Evolutionary conservation across 2,329 filamentous ascomycete genomes (phyloP).

Genomic region (Botrytis fragariae): DNA sequence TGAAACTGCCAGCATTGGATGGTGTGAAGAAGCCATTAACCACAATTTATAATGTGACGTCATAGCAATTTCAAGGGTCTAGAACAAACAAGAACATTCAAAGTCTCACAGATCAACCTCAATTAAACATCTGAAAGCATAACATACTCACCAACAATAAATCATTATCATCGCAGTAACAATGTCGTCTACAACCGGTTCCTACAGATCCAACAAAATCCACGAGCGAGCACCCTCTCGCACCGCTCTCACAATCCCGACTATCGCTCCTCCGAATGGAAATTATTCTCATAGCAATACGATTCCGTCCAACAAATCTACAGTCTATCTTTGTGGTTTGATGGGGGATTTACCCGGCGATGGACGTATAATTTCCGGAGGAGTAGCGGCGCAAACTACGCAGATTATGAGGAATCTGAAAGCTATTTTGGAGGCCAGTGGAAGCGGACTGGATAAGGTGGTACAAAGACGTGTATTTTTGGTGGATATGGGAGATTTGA

Average conservation of each 20-base stretch:
- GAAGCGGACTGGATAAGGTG: constrained; percentile 10
- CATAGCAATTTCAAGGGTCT: constrained; percentile 7
- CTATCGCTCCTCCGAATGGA: constrained; percentile 2
- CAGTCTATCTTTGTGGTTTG: constrained; percentile 10
- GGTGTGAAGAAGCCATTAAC: neutral
- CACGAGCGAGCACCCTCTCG: neutral
- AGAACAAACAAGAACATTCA: neutral
- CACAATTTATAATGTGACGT: neutral
- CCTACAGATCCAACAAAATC: neutral
- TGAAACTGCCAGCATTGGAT: neutral
- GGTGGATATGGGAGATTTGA: constrained; percentile 16
- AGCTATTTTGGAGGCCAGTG: constrained; percentile 9
- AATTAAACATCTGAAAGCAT: neutral
- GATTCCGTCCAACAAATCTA: neutral
- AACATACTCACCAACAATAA: neutral
- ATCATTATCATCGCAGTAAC: neutral
- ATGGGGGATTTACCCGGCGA: constrained; percentile 15
- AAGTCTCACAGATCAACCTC: neutral
- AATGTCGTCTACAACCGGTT: constrained; percentile 11
- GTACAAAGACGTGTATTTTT: constrained; percentile 17
- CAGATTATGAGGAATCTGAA: constrained; percentile 19
- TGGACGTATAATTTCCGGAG: constrained; percentile 12
- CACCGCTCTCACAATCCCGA: constrained; percentile 13
- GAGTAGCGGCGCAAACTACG: constrained; percentile 3
- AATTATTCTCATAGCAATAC: constrained; percentile 13